phyloP scores from a whole-genome alignment of 768 basidiomycete species.

The Boletus coccyginus region DNA sequence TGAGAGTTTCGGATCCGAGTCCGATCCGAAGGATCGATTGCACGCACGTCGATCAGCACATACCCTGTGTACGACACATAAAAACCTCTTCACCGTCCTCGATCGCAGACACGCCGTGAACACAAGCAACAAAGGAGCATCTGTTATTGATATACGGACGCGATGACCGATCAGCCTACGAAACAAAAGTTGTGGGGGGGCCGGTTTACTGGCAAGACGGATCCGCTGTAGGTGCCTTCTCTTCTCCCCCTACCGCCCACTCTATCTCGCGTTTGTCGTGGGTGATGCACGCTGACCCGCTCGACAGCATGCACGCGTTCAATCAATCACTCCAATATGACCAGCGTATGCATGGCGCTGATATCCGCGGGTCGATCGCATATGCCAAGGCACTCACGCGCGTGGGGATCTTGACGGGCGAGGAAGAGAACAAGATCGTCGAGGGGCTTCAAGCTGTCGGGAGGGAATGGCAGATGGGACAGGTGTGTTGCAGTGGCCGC shows the following conservation, averaged over 20 bases:
- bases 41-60: neutral
- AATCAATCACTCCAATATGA: conserved; percentile 97
- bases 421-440: conserved; percentile 72
- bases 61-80: neutral
- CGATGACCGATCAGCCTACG: conserved; percentile 41
- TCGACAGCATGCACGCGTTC: conserved; percentile 88
- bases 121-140: neutral
- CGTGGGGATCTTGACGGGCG: conserved; percentile 74
- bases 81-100: neutral
- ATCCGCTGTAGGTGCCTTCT: conserved; percentile 40
- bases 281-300: neutral
- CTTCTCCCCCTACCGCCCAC: too few species aligned
- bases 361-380: conserved; percentile 92
- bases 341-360: conserved; percentile 88
- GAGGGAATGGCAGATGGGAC: conserved; percentile 81
- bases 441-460: conserved; percentile 73
- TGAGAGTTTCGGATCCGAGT: neutral
- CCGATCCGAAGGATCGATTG: neutral
- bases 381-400: conserved; percentile 86
- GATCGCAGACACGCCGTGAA: neutral
- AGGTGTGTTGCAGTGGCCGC: conserved; percentile 37
- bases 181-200: conserved; percentile 88
- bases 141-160: neutral
- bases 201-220: conserved; percentile 84
- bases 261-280: too few species aligned